These are phyloP conservation scores for Cladorrhinum sp. DNA, from an alignment of 2,329 filamentous ascomycete species.

Conservation along the genomic window DNA sequence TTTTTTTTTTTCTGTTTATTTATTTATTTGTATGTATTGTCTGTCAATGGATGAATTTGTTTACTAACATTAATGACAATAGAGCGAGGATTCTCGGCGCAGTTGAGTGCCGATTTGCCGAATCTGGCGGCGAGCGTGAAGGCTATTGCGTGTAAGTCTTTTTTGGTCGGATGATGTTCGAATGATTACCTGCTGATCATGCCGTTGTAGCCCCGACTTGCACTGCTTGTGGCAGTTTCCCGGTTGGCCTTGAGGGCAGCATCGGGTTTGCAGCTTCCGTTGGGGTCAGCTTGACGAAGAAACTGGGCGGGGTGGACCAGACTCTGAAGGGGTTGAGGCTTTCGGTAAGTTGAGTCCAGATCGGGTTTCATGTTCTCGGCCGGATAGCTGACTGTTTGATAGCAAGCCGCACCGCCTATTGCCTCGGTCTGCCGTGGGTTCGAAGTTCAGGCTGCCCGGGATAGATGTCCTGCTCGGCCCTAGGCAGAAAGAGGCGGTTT, in stretches of 20 bases:
- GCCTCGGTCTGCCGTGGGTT: background rate
- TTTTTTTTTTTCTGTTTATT: too few relatives aligned
- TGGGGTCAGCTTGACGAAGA: slow-evolving; percentile 15
- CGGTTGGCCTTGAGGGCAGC: slow-evolving; percentile 9
- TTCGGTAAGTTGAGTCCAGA: slow-evolving; percentile 3
- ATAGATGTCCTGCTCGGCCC: background rate
- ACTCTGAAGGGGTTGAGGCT: slow-evolving; percentile 10
- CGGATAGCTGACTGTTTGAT: background rate
- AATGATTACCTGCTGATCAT: background rate
- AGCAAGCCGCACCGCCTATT: background rate
- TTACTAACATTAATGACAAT: too few relatives aligned
- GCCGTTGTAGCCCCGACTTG: slow-evolving; percentile 3
- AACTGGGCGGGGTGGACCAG: slow-evolving; percentile 6
- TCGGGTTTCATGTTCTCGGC: background rate
- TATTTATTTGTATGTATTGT: too few relatives aligned
- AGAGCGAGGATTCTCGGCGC: slow-evolving; percentile 11
- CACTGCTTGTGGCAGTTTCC: slow-evolving; percentile 10
- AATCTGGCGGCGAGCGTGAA: slow-evolving; percentile 11
- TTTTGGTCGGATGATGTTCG: slow-evolving; percentile 2
- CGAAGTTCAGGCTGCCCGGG: background rate
- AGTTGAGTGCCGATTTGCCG: slow-evolving; percentile 11
- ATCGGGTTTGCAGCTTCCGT: slow-evolving; percentile 9
- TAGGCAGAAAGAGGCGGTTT: too few relatives aligned
- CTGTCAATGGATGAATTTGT: too few relatives aligned
- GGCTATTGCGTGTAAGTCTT: slow-evolving; percentile 7